Base-by-base conservation (phyloP, 495 filamentous ascomycete genomes). In the Aspergillus carlsbadensis region DNA sequence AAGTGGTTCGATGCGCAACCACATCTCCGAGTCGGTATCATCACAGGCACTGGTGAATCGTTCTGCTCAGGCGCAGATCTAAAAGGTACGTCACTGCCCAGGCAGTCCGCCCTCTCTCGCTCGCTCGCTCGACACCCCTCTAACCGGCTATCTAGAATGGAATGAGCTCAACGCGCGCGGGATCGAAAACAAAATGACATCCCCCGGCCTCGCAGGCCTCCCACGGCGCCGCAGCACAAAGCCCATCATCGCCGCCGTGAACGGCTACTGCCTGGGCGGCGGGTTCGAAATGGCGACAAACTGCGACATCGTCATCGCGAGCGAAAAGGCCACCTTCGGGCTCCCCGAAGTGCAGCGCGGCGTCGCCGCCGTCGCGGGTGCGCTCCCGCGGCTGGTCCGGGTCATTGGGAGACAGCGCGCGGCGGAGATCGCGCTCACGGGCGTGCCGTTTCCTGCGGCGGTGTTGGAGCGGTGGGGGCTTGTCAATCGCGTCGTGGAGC, bases 211-310 rank as follows among this genome's bases (percentile, higher is more conserved):
- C 34, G 83, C 77, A 7, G 82, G 78, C 0, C 67, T 86, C 1
- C 78, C 78, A 10, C 76, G 82, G 15, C 75, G 83, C 15, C 64
- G 58, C 21, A 77, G 77, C 37, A 69, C 60, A 51, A 76, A 77
- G 52, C 89, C 89, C 14, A 75, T 93, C 33, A 85, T 93, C 52
- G 82, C 82, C 10, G 89, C 89, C 5, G 85, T 92, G 26, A 86
- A 90, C 64, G 89, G 89, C n/a, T 65, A 85, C n/a, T 84, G 82
- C 58, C 75, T 87, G 53, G 89, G 89, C 13, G 89, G 89, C 42
- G 89, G 89, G 2, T 81, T 84, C 54, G 89, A 93, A 70, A 86
- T 89, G 72, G 71, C 82, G 2, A 73, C 84, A 4, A 91, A 91
- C 56, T 82, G 80, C 64, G 89, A 92, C 70, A 63, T 92, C 6